Evolutionary conservation across 352 stramenopile species (phyloP).

Genomic region (Phytophthora vignae): DNA sequence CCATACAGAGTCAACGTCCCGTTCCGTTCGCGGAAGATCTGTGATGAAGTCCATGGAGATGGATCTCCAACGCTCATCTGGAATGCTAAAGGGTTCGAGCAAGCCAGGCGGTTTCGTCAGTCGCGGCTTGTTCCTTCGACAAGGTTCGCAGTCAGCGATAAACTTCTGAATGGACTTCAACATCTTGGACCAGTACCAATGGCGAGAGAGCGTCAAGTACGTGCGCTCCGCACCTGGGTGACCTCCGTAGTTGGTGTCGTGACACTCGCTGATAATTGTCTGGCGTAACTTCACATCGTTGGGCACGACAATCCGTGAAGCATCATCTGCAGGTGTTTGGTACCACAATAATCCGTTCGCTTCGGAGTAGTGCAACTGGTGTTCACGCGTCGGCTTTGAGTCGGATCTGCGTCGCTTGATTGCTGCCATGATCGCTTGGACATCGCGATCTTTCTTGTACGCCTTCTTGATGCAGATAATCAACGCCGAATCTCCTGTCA

Average conservation of each 20-base stretch:
- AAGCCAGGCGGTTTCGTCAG: conserved; percentile 17
- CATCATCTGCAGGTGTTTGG: conserved; percentile 9
- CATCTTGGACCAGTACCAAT: conserved; percentile 24
- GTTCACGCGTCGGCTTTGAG: neutral
- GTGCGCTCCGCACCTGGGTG: conserved; percentile 14
- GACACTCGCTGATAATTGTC: conserved; percentile 10
- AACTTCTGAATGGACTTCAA: conserved; percentile 20
- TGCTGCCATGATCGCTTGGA: neutral
- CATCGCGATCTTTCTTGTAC: neutral
- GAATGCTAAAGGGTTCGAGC: conserved; percentile 10
- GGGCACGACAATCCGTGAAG: conserved; percentile 14
- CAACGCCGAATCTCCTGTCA: neutral
- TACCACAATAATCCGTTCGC: conserved; percentile 5
- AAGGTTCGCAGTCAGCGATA: conserved; percentile 23
- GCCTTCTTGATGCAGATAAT: neutral
- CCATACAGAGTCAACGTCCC: conserved; percentile 4
- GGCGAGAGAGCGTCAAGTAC: conserved; percentile 13
- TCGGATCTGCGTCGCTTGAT: neutral
- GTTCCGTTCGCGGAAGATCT: neutral
- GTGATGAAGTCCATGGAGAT: conserved; percentile 26
- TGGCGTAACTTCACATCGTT: conserved; percentile 13
- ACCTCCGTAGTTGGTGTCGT: conserved; percentile 18
- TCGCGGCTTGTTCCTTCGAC: conserved; percentile 20
- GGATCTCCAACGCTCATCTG: conserved; percentile 5
- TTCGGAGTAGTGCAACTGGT: neutral